Conservation (phyloP, 2,329 filamentous ascomycete species). For the Xylariomycetidae sp. region DNA sequence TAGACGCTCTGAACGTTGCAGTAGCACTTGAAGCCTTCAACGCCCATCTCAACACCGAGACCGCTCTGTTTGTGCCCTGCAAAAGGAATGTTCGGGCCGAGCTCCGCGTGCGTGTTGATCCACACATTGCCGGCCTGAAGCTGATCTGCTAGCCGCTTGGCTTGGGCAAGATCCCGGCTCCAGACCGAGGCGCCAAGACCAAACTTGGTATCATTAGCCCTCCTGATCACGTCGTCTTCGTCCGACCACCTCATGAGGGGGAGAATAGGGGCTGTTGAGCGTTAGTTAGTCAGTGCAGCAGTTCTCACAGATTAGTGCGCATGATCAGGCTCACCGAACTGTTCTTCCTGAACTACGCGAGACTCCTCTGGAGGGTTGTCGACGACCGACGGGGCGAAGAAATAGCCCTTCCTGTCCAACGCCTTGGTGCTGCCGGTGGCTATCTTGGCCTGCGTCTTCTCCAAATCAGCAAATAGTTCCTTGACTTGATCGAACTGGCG, state of each 20-base stretch:
- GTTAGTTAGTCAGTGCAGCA: too few relatives aligned
- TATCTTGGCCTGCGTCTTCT: slow-evolving; percentile 12
- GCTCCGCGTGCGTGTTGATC: slow-evolving; percentile 43
- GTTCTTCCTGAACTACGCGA: slow-evolving; percentile 16
- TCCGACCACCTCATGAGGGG: slow-evolving; percentile 37
- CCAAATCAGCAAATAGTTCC: slow-evolving; percentile 18
- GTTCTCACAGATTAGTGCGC: too few relatives aligned
- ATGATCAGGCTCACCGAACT: slow-evolving; percentile 20
- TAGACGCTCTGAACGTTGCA: slow-evolving; percentile 22
- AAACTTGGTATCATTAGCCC: slow-evolving; percentile 43
- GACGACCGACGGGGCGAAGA: slow-evolving; percentile 15
- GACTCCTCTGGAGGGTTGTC: slow-evolving; percentile 20
- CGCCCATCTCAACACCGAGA: slow-evolving; percentile 41
- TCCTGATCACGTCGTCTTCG: slow-evolving; percentile 38
- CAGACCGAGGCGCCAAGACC: slow-evolving; percentile 52
- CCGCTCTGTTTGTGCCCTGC: slow-evolving; percentile 50
- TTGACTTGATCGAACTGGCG: slow-evolving; percentile 20
- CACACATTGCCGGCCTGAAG: slow-evolving; percentile 50
- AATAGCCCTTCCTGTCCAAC: slow-evolving; percentile 7
- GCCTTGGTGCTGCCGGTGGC: slow-evolving; percentile 8
- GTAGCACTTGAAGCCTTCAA: slow-evolving; percentile 31
- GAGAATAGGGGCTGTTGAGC: slow-evolving; percentile 35
- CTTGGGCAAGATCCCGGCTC: slow-evolving; percentile 41
- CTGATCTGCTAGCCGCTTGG: slow-evolving; percentile 38
- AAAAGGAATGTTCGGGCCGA: slow-evolving; percentile 35